These are phyloP conservation scores for Sphaerosporella brunnea DNA, from an alignment of 495 filamentous ascomycete genomes.

Conservation along the genomic window DNA sequence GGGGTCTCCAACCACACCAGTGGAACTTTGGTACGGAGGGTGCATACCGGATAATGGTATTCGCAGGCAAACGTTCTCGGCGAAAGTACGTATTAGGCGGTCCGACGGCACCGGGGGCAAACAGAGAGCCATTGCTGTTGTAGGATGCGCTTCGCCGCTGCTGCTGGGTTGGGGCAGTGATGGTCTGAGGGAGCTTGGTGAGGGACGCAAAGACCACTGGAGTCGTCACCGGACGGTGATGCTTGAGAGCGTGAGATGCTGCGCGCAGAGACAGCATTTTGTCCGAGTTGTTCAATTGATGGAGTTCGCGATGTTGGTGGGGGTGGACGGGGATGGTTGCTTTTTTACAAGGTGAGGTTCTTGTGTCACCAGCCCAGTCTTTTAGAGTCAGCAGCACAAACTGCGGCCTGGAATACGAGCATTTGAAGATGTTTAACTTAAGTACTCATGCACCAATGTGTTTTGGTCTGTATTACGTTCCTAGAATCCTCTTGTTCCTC, in stretches of 20 bases:
- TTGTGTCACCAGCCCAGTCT: too few species aligned
- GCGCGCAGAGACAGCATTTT: conserved; percentile 1
- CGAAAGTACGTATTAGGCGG: conserved; percentile 35
- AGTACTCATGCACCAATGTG: too few species aligned
- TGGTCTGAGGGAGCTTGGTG: background rate
- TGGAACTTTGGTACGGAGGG: too few species aligned
- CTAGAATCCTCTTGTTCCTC: conserved; percentile 2
- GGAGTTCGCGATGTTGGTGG: background rate
- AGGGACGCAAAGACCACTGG: background rate
- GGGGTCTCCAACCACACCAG: too few species aligned
- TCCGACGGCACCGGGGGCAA: conserved; percentile 1
- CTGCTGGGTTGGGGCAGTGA: background rate
- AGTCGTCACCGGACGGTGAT: background rate
- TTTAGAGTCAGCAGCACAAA: too few species aligned
- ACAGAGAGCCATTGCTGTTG: background rate
- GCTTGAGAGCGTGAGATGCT: background rate
- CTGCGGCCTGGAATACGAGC: too few species aligned
- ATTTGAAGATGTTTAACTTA: too few species aligned
- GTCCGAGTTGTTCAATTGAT: background rate
- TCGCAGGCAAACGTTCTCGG: conserved; percentile 55
- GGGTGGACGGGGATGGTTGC: background rate
- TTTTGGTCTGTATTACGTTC: too few species aligned
- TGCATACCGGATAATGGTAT: conserved; percentile 63
- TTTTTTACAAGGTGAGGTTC: background rate
- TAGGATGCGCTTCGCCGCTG: background rate